phyloP scores from a whole-genome alignment of 495 filamentous ascomycete species.

The Umbilicaria muhlenbergii region DNA sequence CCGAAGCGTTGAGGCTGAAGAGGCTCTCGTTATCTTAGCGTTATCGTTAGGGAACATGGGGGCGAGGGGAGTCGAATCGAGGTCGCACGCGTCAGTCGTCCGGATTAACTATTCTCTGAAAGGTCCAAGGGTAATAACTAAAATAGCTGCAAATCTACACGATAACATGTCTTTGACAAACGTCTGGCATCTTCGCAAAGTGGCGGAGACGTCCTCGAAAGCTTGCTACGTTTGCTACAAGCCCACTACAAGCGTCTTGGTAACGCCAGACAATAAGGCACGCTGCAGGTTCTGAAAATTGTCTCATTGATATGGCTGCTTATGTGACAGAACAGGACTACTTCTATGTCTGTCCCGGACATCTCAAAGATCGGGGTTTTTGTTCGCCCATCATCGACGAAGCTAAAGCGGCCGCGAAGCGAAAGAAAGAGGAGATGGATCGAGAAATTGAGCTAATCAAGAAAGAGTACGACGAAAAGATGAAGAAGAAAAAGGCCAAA shows the following conservation, averaged over 20 bases:
- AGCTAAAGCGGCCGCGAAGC: constrained; percentile 51
- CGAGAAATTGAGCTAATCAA: constrained; percentile 66
- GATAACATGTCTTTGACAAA: constrained; percentile 50
- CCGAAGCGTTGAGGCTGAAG: too few species aligned
- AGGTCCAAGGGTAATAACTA: too few species aligned
- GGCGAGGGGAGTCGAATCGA: too few species aligned
- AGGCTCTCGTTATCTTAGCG: too few species aligned
- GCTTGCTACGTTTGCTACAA: constrained; percentile 87
- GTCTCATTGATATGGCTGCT: background rate
- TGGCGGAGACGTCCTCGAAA: constrained; percentile 69
- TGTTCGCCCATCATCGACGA: constrained; percentile 67
- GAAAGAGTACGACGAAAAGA: constrained; percentile 63
- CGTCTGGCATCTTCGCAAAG: constrained; percentile 71
- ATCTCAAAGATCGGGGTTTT: constrained; percentile 74
- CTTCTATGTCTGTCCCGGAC: constrained; percentile 77
- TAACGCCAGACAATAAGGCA: constrained; percentile 85
- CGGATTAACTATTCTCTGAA: too few species aligned
- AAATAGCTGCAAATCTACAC: background rate
- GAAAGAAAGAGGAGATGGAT: constrained; percentile 49
- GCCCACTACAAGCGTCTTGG: constrained; percentile 68
- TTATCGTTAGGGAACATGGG: too few species aligned
- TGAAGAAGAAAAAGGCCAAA: constrained; percentile 46
- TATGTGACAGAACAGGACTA: constrained; percentile 48
- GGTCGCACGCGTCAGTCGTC: too few species aligned
- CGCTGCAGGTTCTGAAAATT: constrained; percentile 1